Percentiles rank a stretch among this genome's conserved stretches.
Conservation (phyloP, 1,284 basidiomycete genomes). For the Hymenochaete sp. region DNA sequence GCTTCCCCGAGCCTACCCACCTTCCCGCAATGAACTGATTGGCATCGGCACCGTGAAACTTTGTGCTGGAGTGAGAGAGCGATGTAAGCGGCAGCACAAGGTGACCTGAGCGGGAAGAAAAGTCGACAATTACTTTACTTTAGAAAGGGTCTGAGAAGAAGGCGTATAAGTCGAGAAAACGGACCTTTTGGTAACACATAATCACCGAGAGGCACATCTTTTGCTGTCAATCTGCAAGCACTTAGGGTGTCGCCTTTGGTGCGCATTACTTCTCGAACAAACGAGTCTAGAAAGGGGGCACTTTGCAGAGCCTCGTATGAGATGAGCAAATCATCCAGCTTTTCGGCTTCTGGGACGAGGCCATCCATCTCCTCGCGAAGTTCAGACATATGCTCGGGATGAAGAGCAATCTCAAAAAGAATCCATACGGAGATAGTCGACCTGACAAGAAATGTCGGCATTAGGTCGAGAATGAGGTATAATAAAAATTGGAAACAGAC, state of each 20-base stretch:
- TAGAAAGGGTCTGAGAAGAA: neutral
- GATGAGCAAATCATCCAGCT: conserved; percentile 21
- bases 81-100: conserved; percentile 29
- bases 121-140: too few relatives aligned
- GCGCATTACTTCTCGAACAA: conserved; percentile 32
- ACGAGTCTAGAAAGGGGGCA: conserved; percentile 28
- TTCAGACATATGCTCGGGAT: conserved; percentile 20
- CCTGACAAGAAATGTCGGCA: conserved; percentile 16
- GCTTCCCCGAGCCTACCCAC: conserved; percentile 27
- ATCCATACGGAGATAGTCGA: conserved; percentile 32
- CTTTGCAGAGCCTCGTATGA: conserved; percentile 28
- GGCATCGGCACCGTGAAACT: conserved; percentile 25
- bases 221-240: conserved; percentile 27
- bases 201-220: conserved; percentile 27
- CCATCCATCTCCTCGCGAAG: conserved; percentile 23
- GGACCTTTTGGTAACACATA: conserved; percentile 30
- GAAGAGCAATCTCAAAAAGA: conserved; percentile 22
- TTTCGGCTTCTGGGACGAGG: conserved; percentile 22
- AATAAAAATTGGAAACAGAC: neutral
- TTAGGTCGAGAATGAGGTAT: neutral
- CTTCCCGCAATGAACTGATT: conserved; percentile 28
- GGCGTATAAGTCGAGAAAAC: neutral
- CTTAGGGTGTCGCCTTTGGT: conserved; percentile 32
- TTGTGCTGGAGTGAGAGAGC: conserved; percentile 26
- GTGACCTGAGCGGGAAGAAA: conserved; percentile 13